Base-by-base conservation (phyloP, 1,284 basidiomycete species). In the Fomitopsis schrenkii region DNA sequence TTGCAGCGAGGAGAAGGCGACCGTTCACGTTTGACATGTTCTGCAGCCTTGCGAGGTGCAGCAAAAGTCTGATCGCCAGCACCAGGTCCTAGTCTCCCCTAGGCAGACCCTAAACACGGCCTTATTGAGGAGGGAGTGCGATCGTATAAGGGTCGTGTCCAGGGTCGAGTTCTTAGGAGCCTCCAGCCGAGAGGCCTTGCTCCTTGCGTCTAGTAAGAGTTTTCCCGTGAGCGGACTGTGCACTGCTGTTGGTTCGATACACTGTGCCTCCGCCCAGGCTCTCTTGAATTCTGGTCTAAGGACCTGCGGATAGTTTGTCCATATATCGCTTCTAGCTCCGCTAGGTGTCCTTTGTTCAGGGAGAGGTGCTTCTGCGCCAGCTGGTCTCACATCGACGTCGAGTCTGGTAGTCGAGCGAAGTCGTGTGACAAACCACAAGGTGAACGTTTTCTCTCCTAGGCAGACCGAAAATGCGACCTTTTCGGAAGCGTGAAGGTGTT, bases 221-320 rank as follows among this genome's bases (percentile, higher is more conserved):
- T 52, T 55, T 5, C 45, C 7, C 2, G 59, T 30, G 35, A 60
- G 56, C 59, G 54, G 56, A 17, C n/a, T 40, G 5, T 50, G n/a
- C 42, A 60, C 59, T n/a, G 7, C 2, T 2, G 15, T 15, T 19
- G 59, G 54, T 10, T 60, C 59, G 46, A 60, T 42, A 45, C 28
- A 41, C 1, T 54, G 53, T 12, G 35, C 59, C 41, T 56, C 59
- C 33, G 59, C 59, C 59, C 59, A 60, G 3, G 45, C 59, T 17
- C 40, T 36, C 15, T 54, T 54, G 15, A 54, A 60, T 9, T 19
- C 42, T 3, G 50, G 5, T 40, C 54, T 48, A 12, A 54, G 59
- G 5, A 52, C 41, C 5, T 45, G 22, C 1, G 30, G 14, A 35
- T 60, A 8, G 4, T 42, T 14, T n/a, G 8, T 30, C 59, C 59